Conservation (phyloP, 495 filamentous ascomycete species). For the Cercophora scortea region DNA sequence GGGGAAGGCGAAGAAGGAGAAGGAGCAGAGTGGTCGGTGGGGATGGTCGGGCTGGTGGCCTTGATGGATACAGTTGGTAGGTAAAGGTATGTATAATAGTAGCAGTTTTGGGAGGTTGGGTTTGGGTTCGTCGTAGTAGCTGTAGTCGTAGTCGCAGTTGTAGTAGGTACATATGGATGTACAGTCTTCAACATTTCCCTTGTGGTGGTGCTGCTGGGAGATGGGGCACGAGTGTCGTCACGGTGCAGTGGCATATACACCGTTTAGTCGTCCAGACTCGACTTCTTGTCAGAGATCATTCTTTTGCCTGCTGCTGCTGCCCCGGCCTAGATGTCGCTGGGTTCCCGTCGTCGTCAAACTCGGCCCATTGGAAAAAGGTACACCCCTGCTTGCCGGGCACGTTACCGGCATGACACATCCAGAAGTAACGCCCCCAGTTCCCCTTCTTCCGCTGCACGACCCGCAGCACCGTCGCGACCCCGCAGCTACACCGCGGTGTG, state of each 20-base stretch:
- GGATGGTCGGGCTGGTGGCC: not conserved
- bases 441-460: constrained; percentile 69
- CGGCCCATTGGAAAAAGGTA: constrained; percentile 80
- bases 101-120: not conserved
- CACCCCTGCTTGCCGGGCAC: constrained; percentile 70
- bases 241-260: too few species aligned
- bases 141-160: too few species aligned
- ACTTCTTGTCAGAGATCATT: too few species aligned
- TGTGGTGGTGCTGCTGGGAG: too few species aligned
- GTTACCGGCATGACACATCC: constrained; percentile 82
- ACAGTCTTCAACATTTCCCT: too few species aligned
- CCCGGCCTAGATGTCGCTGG: constrained; percentile 34
- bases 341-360: constrained; percentile 81
- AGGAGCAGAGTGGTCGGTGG: not conserved
- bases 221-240: too few species aligned
- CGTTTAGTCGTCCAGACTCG: too few species aligned
- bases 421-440: constrained; percentile 77
- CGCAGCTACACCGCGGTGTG: constrained; percentile 59
- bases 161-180: too few species aligned
- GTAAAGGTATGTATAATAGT: not conserved
- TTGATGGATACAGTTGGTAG: not conserved
- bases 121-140: too few species aligned
- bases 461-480: constrained; percentile 61
- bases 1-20: not conserved
- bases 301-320: too few species aligned